Base-by-base conservation (phyloP, 2,329 filamentous ascomycete species). In the Xylariaceae sp. region DNA sequence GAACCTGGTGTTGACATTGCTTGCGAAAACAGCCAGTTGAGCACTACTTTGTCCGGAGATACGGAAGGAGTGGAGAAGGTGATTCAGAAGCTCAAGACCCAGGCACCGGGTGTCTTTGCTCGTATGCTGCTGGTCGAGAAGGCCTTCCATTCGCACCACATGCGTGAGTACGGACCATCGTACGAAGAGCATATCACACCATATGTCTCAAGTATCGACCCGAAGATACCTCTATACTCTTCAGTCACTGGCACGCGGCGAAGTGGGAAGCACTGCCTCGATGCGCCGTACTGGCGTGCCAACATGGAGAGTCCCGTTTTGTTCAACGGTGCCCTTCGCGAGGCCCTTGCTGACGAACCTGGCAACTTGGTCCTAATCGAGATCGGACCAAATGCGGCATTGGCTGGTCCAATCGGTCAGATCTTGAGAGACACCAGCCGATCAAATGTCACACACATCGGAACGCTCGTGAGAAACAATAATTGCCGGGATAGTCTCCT, bases 261-360 rank as follows among this genome's bases (percentile, higher is more conserved):
- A n/a, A 13, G 41, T 11, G 41, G 41, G 11, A 45, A 45, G n/a
- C 41, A 45, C 1, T 45, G 41, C 41, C 11, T 71, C 9, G 62
- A 61, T 8, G 55, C 65, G 4, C 49, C 55, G n/a, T 71, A 71
- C 51, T 71, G 68, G 66, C 49, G 61, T 50, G 18, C 51, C 15
- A 73, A 73, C 57, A 63, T 73, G 18, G 62, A 64, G 34, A 65
- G 58, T 3, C 69, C 71, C 1, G 72, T 73, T 1, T 60, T 65
- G 6, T 73, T 73, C 60, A 56, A 66, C 7, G 74, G 76, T 66
- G 74, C 72, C 3, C 67, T 75, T 18, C 41, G 41, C 41, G 13
- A 13, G 13, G 41, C 41, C 5, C 41, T 45, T 45, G 1, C 4
- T 45, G 41, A 45, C 2, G 41, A 45, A 45, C 13, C 41, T 45